phyloP scores from a whole-genome alignment of 768 basidiomycete genomes.

The Suillus paluster region DNA sequence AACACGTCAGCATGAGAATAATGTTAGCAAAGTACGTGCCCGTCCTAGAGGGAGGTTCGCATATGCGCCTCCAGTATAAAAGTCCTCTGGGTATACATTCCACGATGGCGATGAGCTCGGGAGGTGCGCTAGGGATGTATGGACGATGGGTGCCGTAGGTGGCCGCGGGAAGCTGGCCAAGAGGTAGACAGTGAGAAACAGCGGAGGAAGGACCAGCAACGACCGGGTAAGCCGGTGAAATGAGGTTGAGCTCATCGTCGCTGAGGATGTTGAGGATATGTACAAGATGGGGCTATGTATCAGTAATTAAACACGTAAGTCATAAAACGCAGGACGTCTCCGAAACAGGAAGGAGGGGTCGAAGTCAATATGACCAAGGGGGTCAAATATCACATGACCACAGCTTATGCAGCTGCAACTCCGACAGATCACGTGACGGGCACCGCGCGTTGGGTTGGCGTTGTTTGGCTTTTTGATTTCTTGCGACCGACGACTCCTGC shows the following conservation, averaged over 20 bases:
- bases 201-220: slow-evolving; percentile 62
- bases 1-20: not conserved
- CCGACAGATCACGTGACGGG: slow-evolving; percentile 35
- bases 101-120: slow-evolving; percentile 60
- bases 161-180: slow-evolving; percentile 68
- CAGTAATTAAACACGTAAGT: not conserved
- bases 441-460: slow-evolving; percentile 42
- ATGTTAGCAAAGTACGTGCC: slow-evolving; percentile 41
- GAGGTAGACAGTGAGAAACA: slow-evolving; percentile 64
- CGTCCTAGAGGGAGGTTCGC: slow-evolving; percentile 67
- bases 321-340: not conserved
- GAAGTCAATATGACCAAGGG: not conserved
- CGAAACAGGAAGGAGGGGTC: not conserved
- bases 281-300: slow-evolving; percentile 3
- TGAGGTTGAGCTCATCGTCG: slow-evolving; percentile 16
- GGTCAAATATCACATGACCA: slow-evolving; percentile 25
- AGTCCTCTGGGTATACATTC: slow-evolving; percentile 74
- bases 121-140: slow-evolving; percentile 65
- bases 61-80: slow-evolving; percentile 64
- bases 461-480: slow-evolving; percentile 40
- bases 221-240: slow-evolving; percentile 34
- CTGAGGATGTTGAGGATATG: slow-evolving; percentile 8
- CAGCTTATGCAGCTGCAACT: slow-evolving; percentile 26
- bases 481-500: slow-evolving; percentile 13
- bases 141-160: slow-evolving; percentile 51